Evolutionary conservation across 352 stramenopile species (phyloP).

Genomic region (Pythium sukuiense): DNA sequence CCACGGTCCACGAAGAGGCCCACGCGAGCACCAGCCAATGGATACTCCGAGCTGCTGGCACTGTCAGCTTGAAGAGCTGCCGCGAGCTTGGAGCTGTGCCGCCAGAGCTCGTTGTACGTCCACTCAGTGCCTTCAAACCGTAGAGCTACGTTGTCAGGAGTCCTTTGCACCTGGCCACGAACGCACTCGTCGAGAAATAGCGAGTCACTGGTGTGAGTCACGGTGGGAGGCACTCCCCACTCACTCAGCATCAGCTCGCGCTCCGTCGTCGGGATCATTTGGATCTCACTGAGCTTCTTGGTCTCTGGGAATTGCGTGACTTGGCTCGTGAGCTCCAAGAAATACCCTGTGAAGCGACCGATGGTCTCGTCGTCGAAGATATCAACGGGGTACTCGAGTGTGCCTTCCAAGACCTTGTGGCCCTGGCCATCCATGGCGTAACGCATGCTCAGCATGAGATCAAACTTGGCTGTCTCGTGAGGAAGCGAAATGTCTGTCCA

Average conservation of each 20-base stretch:
- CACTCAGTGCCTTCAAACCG: constrained; percentile 40
- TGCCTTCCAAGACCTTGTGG: constrained; percentile 39
- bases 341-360: constrained; percentile 45
- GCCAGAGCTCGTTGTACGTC: constrained; percentile 47
- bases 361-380: constrained; percentile 36
- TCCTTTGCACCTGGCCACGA: constrained; percentile 31
- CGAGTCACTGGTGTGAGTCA: neutral
- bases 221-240: constrained; percentile 26
- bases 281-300: constrained; percentile 26
- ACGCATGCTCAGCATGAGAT: constrained; percentile 67
- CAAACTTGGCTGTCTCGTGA: constrained; percentile 49
- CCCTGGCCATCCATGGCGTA: neutral
- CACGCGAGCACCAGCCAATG: constrained; percentile 28
- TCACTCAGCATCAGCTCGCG: constrained; percentile 27
- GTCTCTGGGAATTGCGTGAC: constrained; percentile 23
- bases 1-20: constrained; percentile 46
- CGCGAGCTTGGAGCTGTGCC: constrained; percentile 28
- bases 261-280: constrained; percentile 39
- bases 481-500: constrained; percentile 34
- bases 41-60: neutral
- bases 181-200: constrained; percentile 45
- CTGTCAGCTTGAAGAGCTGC: constrained; percentile 14
- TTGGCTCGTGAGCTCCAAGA: constrained; percentile 37
- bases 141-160: constrained; percentile 32
- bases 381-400: constrained; percentile 42